Evolutionary conservation across 2,329 filamentous ascomycete genomes (phyloP).

Genomic region (Phialophora tarda): DNA sequence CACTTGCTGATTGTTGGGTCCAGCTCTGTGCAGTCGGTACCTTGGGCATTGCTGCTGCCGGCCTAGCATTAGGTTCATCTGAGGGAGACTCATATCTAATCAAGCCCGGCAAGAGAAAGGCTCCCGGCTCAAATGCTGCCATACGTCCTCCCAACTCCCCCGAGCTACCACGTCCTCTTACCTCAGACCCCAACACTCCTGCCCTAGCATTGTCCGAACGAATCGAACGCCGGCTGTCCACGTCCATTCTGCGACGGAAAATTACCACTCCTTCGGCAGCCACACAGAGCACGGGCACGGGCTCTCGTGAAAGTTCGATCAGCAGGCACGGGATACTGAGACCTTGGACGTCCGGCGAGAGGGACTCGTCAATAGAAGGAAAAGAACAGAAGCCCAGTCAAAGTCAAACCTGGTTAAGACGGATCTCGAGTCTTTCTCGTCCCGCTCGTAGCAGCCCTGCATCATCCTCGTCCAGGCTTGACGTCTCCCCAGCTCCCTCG

Average conservation of each 20-base stretch:
- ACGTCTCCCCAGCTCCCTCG: slow-evolving; percentile 24
- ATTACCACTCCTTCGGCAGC: slow-evolving; percentile 26
- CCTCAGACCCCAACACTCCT: slow-evolving; percentile 30
- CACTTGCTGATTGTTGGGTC: slow-evolving; percentile 28
- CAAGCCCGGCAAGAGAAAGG: slow-evolving; percentile 47
- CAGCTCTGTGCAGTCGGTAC: slow-evolving; percentile 69
- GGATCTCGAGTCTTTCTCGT: slow-evolving; percentile 37
- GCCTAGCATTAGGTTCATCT: slow-evolving; percentile 62
- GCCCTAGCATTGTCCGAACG: slow-evolving; percentile 22
- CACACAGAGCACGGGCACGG: slow-evolving; percentile 25
- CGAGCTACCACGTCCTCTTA: slow-evolving; percentile 42
- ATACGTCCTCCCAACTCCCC: slow-evolving; percentile 34
- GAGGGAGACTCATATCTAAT: slow-evolving; percentile 42
- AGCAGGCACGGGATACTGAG: slow-evolving; percentile 34
- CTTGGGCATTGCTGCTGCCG: slow-evolving; percentile 64
- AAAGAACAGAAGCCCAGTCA: slow-evolving; percentile 33
- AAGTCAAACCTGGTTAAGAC: slow-evolving; percentile 37
- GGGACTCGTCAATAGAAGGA: slow-evolving; percentile 32
- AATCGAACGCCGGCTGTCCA: slow-evolving; percentile 32
- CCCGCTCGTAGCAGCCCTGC: slow-evolving; percentile 34
- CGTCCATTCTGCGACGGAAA: slow-evolving; percentile 30
- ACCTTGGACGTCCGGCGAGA: slow-evolving; percentile 32
- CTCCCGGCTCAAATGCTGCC: slow-evolving; percentile 42
- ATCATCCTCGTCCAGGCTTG: slow-evolving; percentile 41
- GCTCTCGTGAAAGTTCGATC: slow-evolving; percentile 38